Percentiles rank a stretch among this genome's conserved stretches.
phyloP scores from a whole-genome alignment of 768 basidiomycete species.

The Chalciporus piperatus region DNA sequence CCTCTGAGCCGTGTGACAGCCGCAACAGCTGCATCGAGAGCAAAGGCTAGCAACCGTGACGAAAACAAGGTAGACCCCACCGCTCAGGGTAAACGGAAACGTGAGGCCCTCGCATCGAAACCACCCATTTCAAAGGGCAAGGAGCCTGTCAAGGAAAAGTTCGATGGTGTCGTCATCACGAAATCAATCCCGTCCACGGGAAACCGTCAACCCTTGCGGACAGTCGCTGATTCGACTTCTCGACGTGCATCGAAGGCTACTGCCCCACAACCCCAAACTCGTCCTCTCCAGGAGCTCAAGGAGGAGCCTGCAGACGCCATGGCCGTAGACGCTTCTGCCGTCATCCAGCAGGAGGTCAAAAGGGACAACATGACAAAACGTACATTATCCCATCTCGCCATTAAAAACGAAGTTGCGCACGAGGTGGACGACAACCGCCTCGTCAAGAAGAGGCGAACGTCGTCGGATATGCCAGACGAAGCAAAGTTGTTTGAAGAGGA shows the following conservation, averaged over 20 bases:
- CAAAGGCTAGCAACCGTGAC: conserved; percentile 25
- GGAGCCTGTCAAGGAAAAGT: conserved; percentile 41
- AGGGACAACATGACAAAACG: conserved; percentile 27
- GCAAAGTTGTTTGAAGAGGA: conserved; percentile 43
- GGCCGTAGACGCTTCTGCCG: conserved; percentile 40
- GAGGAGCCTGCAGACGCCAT: conserved; percentile 43
- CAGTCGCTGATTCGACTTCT: conserved; percentile 40
- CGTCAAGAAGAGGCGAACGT: conserved; percentile 75
- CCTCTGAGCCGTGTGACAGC: conserved; percentile 42
- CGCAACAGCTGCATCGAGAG: conserved; percentile 37
- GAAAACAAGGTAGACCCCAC: conserved; percentile 46
- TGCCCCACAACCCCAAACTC: conserved; percentile 16
- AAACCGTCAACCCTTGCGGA: conserved; percentile 53
- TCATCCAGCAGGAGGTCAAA: conserved; percentile 29
- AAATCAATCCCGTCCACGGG: conserved; percentile 32
- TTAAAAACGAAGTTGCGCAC: conserved; percentile 38
- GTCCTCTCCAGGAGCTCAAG: conserved; percentile 30
- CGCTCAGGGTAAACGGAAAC: conserved; percentile 66
- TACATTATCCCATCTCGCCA: conserved; percentile 32
- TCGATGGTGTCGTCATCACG: conserved; percentile 63
- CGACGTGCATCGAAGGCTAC: conserved; percentile 38
- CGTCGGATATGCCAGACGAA: conserved; percentile 55
- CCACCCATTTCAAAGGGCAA: background rate
- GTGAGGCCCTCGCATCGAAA: conserved; percentile 56
- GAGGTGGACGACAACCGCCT: conserved; percentile 58